Evolutionary conservation across 805 yeast genomes (phyloP), one percentile per base, ranked within the genome.

Genomic region (Candida easanensis): DNA sequence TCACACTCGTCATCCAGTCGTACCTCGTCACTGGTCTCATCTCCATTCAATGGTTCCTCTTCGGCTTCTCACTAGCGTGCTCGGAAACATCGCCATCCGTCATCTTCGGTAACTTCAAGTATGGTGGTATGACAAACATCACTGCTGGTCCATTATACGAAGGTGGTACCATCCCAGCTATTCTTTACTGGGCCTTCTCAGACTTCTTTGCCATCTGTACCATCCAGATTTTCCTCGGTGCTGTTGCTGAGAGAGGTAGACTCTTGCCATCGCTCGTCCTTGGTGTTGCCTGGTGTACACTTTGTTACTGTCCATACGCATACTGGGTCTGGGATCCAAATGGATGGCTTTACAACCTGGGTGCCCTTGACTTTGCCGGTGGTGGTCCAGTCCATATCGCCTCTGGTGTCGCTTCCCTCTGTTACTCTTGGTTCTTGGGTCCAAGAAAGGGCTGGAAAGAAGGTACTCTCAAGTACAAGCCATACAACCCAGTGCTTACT

Each of bases 281-380:
- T 53, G 65, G 83, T 14, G 88, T 91, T 62, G 63, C 81, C 38
- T 91, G 96, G 91, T 81, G 88, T 14, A 91, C 98, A 2, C 57
- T 88, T 6, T 97, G 89, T 21, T 91, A 91, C 68, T 85, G 95
- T 62, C 97, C 98, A 0, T 78, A 88, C 18, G 93, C 95, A 5
- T 88, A 81, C 67, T 90, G 98, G 97, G 81, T 86, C 41, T 91
- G 98, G 98, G 86, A 87, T 46, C 61, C 84, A 1, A 84, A 85
- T 42, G 98, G 99, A 34, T 91, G 97, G 97, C 95, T 96, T 32
- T 75, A 76, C 49, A 73, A 78, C 52, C 86, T 95, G 76, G 97
- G 96, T n/a, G 97, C 82, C 4, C 71, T 90, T 39, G 99, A 91
- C 64, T 91, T 88, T 63, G 99, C 99, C n/a, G 99, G 99, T 37